Evolutionary conservation across 441 rosid genomes (phyloP).

Genomic region (Erodium texanum): DNA sequence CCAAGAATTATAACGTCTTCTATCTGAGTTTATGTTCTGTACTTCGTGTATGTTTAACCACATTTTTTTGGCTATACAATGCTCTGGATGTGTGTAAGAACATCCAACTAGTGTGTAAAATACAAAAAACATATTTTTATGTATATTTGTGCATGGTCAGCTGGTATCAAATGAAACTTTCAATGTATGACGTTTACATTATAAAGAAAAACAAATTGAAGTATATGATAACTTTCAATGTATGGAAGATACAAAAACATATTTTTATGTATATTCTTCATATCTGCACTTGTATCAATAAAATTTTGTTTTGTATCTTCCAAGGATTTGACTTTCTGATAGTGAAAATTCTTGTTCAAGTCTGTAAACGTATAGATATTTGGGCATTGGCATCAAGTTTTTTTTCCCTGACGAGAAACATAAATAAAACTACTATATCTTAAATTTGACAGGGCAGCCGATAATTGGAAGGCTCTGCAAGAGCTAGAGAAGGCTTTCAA

Average conservation of each 20-base stretch:
- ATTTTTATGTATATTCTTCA: not conserved
- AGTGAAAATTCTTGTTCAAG: no score
- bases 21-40: not conserved
- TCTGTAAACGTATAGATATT: not conserved
- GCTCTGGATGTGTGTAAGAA: no score
- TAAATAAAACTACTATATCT: not conserved
- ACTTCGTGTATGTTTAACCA: not conserved
- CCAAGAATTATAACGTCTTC: not conserved
- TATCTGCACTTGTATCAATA: not conserved
- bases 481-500: slow-evolving; percentile 73
- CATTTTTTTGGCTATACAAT: not conserved
- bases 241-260: no score
- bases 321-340: no score
- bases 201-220: not conserved
- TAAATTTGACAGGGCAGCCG: slow-evolving; percentile 40
- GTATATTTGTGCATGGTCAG: no score
- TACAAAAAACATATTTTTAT: no score
- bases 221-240: no score
- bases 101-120: no score
- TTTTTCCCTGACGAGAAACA: no score
- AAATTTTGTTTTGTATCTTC: no score
- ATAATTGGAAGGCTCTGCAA: no score
- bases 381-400: not conserved
- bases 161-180: not conserved
- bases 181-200: not conserved